phyloP scores from a whole-genome alignment of 805 yeast species.

The Yamadazyma kitorensis region DNA sequence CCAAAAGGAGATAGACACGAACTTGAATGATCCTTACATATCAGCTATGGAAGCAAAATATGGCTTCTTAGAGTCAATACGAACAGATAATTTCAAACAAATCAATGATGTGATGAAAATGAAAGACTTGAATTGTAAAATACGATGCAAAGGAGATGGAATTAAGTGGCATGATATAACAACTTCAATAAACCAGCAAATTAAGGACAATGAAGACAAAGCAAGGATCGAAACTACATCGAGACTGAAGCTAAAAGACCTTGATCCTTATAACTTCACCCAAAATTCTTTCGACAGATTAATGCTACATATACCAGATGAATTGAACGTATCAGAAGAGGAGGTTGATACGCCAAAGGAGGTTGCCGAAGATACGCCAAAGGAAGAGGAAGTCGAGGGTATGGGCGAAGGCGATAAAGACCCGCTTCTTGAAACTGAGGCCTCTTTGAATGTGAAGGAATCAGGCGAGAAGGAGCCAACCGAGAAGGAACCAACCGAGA shows the following conservation, averaged over 20 bases:
- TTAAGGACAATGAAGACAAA: slow-evolving; percentile 30
- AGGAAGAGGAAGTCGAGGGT: neutral
- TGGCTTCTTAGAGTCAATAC: slow-evolving; percentile 30
- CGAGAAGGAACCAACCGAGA: too few species aligned
- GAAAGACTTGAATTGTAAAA: slow-evolving; percentile 2
- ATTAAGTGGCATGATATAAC: slow-evolving; percentile 27
- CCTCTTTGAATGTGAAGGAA: too few species aligned
- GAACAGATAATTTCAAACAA: slow-evolving; percentile 11
- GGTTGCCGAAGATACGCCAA: neutral
- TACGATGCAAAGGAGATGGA: slow-evolving; percentile 3
- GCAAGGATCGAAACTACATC: slow-evolving; percentile 32
- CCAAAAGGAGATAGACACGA: neutral
- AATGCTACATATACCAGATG: slow-evolving; percentile 14
- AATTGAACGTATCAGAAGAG: slow-evolving; percentile 17
- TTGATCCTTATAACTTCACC: slow-evolving; percentile 52
- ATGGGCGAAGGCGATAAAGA: too few species aligned
- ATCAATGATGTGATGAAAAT: neutral
- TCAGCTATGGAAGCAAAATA: slow-evolving; percentile 11
- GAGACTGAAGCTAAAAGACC: slow-evolving; percentile 40
- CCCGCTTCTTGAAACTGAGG: too few species aligned
- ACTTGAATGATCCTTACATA: neutral
- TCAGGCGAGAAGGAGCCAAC: too few species aligned
- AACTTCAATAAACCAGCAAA: slow-evolving; percentile 30
- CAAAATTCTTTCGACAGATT: slow-evolving; percentile 38
- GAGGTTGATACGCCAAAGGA: slow-evolving; percentile 8